phyloP scores from a whole-genome alignment of 2,329 filamentous ascomycete species.

The Pseudocercospora pini-densiflorae region DNA sequence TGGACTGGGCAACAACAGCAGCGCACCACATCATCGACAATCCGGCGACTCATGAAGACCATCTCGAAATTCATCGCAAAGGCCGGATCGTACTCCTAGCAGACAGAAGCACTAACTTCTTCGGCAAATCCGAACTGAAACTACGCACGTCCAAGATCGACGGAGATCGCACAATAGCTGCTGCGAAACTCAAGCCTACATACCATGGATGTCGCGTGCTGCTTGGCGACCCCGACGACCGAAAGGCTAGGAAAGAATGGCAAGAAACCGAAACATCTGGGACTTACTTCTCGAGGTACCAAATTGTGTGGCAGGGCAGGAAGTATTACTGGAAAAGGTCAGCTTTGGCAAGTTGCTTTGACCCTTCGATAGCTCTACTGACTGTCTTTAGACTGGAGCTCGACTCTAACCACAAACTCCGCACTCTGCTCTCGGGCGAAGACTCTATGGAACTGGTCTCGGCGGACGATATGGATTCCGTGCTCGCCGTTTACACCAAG shows the following conservation, averaged over 20 bases:
- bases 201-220: background rate
- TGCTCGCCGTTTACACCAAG: background rate
- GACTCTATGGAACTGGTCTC: background rate
- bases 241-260: background rate
- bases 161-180: background rate
- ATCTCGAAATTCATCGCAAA: slow-evolving; percentile 10
- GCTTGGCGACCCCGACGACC: background rate
- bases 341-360: background rate
- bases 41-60: background rate
- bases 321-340: background rate
- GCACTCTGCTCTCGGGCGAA: background rate
- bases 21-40: slow-evolving; percentile 3
- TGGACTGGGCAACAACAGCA: slow-evolving; percentile 8
- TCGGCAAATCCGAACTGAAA: slow-evolving; percentile 1
- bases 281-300: background rate
- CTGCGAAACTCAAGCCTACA: slow-evolving; percentile 9
- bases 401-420: background rate
- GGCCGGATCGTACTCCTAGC: background rate
- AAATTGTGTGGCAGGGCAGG: background rate
- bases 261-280: background rate
- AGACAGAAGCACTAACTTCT: background rate
- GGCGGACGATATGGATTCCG: background rate
- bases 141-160: slow-evolving; percentile 2
- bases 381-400: background rate
- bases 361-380: background rate